Evolutionary conservation across 352 stramenopile species (phyloP), one percentile per base, ranked within the genome.

Genomic region (Detonula confervacea): DNA sequence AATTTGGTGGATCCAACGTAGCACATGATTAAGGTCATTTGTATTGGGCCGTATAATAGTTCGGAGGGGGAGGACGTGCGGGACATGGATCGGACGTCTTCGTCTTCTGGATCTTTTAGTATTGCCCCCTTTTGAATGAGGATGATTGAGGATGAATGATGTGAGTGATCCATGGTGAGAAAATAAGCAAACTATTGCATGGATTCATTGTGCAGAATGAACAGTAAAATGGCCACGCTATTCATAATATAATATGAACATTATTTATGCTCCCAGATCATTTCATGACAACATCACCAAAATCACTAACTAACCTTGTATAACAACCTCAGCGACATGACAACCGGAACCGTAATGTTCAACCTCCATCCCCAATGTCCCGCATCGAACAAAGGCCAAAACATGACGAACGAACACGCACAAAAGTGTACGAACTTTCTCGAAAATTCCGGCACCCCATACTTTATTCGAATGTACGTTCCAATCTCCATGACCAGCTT

Each of bases 371-470:
- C 83, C 88, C 85, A 91, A 39, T 89, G 67, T 33, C 30, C 37
- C 3, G 52, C 18, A 70, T 90, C 83, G 71, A 87, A 93, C 7
- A 88, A 55, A 4, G 86, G 84, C 88, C 88, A 93, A 71, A 91
- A 92, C 1, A 93, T 25, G 4, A 93, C 47, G 6, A 46, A 64
- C 1, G 68, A 86, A 12, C 77, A 82, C 25, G 87, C 77, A 18
- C 49, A 56, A 5, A 90, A 62, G 61, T 93, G 86, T 9, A 91
- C 72, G 22, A 91, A 70, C 29, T 87, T 81, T 22, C 84, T 44
- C 24, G 69, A 83, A 56, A 77, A 44, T 69, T 80, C 44, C 8
- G 47, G 42, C 3, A 54, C 22, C 25, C 42, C 42, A 12, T 63
- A 75, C 22, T 70, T 73, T 3, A 63, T n/a, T 49, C 83, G 47